These are phyloP conservation scores for Phytophthora gonapodyides DNA, from an alignment of 352 stramenopile species.

Conservation along the genomic window DNA sequence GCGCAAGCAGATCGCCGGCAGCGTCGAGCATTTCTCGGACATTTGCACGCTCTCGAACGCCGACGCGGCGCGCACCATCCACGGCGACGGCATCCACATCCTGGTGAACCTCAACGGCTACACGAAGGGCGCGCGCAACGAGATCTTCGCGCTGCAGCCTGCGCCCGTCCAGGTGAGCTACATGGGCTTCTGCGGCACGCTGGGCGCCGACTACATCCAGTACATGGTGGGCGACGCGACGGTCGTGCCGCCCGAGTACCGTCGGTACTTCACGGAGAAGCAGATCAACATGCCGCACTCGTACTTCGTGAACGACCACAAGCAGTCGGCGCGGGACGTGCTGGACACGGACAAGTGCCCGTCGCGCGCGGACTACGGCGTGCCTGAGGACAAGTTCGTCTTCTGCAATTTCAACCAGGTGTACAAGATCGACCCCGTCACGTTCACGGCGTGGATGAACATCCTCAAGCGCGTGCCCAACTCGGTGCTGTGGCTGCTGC, in stretches of 20 bases:
- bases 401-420: conserved; percentile 96
- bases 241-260: conserved; percentile 69
- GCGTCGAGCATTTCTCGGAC: conserved; percentile 91
- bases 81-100: conserved; percentile 88
- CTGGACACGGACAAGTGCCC: conserved; percentile 79
- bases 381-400: conserved; percentile 93
- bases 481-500: conserved; percentile 91
- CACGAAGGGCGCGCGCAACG: conserved; percentile 91
- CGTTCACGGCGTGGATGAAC: conserved; percentile 93
- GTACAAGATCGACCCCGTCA: conserved; percentile 95
- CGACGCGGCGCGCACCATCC: conserved; percentile 82
- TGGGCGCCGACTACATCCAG: conserved; percentile 93
- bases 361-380: conserved; percentile 84
- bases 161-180: conserved; percentile 91
- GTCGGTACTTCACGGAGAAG: conserved; percentile 87
- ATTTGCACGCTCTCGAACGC: conserved; percentile 65
- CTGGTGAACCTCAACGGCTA: conserved; percentile 95
- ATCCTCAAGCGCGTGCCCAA: conserved; percentile 93
- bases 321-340: conserved; percentile 82
- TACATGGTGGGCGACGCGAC: conserved; percentile 92
- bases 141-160: conserved; percentile 93
- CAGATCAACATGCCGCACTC: conserved; percentile 92
- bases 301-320: conserved; percentile 95
- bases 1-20: conserved; percentile 78
- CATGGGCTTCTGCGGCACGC: conserved; percentile 91